These are phyloP conservation scores for Phytopythium sindhum DNA, from an alignment of 352 stramenopile species.

Conservation along the genomic window DNA sequence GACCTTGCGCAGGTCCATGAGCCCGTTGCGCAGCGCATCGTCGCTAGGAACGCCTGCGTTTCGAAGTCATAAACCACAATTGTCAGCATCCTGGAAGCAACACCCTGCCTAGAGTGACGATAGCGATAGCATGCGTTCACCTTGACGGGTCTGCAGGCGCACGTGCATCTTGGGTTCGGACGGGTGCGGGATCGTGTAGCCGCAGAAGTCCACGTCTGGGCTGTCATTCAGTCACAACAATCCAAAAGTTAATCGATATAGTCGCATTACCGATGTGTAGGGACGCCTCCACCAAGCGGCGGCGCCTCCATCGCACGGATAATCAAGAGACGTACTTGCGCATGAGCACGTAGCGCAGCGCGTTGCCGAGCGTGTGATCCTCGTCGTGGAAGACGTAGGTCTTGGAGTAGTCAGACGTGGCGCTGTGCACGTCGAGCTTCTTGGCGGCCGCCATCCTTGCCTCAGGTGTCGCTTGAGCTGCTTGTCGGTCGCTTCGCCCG, in stretches of 20 bases:
- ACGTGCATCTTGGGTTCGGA: slow-evolving; percentile 95
- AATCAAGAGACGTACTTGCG: slow-evolving; percentile 61
- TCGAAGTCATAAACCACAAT: not conserved
- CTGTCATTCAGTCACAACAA: slow-evolving; percentile 26
- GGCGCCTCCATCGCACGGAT: not conserved
- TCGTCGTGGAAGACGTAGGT: slow-evolving; percentile 88
- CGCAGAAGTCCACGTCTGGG: slow-evolving; percentile 90
- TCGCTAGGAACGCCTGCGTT: slow-evolving; percentile 50
- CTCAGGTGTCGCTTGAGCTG: not conserved
- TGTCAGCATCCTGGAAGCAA: slow-evolving; percentile 1
- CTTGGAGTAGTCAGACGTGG: slow-evolving; percentile 79
- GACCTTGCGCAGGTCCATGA: slow-evolving; percentile 74
- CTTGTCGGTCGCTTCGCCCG: not conserved
- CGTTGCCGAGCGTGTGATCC: slow-evolving; percentile 91
- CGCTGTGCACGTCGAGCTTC: slow-evolving; percentile 81
- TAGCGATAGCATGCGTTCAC: slow-evolving; percentile 11
- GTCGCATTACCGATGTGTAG: not conserved
- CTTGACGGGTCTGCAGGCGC: slow-evolving; percentile 85
- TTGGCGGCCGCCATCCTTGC: slow-evolving; percentile 33
- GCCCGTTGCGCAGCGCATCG: slow-evolving; percentile 53
- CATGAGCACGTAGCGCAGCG: slow-evolving; percentile 91
- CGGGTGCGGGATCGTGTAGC: slow-evolving; percentile 95
- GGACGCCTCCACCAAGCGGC: not conserved
- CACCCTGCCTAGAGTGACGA: too few relatives aligned
- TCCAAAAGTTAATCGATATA: not conserved